Evolutionary conservation across 805 yeast genomes (phyloP).

Genomic region (Kuraishia ogatae): DNA sequence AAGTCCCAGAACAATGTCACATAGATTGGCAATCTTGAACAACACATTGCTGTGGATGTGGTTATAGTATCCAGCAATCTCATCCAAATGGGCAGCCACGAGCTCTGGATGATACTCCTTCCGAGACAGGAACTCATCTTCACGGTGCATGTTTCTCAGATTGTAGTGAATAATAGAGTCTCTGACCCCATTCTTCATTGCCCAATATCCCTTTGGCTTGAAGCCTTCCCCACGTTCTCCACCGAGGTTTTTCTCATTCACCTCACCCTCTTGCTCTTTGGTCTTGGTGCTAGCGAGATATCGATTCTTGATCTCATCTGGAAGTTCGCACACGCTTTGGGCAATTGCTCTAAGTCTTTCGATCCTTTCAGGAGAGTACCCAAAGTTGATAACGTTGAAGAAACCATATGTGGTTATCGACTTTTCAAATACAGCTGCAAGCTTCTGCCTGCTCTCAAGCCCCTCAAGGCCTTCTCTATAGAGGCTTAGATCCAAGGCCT

Average conservation of each 20-base stretch:
- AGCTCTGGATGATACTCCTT: slow-evolving; percentile 30
- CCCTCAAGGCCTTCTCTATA: slow-evolving; percentile 29
- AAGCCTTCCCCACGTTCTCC: slow-evolving; percentile 39
- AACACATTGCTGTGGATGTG: slow-evolving; percentile 29
- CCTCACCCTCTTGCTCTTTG: slow-evolving; percentile 15
- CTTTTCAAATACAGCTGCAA: slow-evolving; percentile 29
- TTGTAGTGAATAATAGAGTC: slow-evolving; percentile 38
- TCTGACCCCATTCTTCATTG: slow-evolving; percentile 30
- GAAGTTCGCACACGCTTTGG: slow-evolving; percentile 30
- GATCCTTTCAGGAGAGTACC: slow-evolving; percentile 22
- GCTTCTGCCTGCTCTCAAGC: slow-evolving; percentile 17
- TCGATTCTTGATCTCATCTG: slow-evolving; percentile 27
- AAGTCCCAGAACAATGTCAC: slow-evolving; percentile 36
- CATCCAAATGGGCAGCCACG: slow-evolving; percentile 27
- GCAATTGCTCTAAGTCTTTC: slow-evolving; percentile 28
- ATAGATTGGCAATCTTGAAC: slow-evolving; percentile 25
- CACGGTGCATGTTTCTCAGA: slow-evolving; percentile 29
- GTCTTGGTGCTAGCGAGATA: slow-evolving; percentile 28
- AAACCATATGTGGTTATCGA: slow-evolving; percentile 35
- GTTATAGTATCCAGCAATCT: slow-evolving; percentile 29
- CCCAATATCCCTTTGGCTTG: slow-evolving; percentile 42
- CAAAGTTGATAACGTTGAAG: slow-evolving; percentile 32
- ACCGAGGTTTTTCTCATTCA: slow-evolving; percentile 23
- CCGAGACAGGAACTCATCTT: slow-evolving; percentile 17
- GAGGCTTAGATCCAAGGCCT: slow-evolving; percentile 27